Conservation (phyloP, 345 rosid genomes). For the Clarkia xantiana region DNA sequence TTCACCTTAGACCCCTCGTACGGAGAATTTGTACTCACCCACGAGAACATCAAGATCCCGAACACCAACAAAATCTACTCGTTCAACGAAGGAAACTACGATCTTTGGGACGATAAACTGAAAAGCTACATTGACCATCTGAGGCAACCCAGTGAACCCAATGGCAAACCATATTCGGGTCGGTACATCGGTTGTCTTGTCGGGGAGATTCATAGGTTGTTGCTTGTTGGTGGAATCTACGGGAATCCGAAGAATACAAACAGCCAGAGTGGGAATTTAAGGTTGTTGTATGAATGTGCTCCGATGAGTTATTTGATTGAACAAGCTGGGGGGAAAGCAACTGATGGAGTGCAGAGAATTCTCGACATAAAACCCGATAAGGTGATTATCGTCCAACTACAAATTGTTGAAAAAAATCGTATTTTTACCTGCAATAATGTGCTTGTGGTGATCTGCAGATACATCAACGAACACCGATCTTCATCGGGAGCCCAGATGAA, state of each 20-base stretch:
- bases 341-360: constrained; percentile 21
- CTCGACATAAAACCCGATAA: constrained; percentile 28
- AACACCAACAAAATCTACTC: constrained; percentile 17
- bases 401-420: no score
- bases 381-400: constrained; percentile 11
- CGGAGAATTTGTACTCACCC: constrained; percentile 22
- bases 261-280: constrained; percentile 21
- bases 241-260: constrained; percentile 22
- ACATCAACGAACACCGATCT: constrained; percentile 27
- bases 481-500: constrained; percentile 26
- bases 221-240: constrained; percentile 21
- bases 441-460: constrained; percentile 11
- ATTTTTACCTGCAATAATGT: neutral
- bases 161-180: constrained; percentile 22
- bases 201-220: constrained; percentile 25
- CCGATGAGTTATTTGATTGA: constrained; percentile 27
- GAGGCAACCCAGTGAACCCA: constrained; percentile 16
- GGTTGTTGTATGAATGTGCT: constrained; percentile 27
- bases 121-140: constrained; percentile 19
- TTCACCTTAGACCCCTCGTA: constrained; percentile 22
- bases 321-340: constrained; percentile 30
- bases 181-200: constrained; percentile 24
- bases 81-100: constrained; percentile 24
- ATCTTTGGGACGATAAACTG: constrained; percentile 22
- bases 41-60: constrained; percentile 23